Base-by-base conservation (phyloP, 176 grass and related monocot genomes). In the Paspalum vaginatum region DNA sequence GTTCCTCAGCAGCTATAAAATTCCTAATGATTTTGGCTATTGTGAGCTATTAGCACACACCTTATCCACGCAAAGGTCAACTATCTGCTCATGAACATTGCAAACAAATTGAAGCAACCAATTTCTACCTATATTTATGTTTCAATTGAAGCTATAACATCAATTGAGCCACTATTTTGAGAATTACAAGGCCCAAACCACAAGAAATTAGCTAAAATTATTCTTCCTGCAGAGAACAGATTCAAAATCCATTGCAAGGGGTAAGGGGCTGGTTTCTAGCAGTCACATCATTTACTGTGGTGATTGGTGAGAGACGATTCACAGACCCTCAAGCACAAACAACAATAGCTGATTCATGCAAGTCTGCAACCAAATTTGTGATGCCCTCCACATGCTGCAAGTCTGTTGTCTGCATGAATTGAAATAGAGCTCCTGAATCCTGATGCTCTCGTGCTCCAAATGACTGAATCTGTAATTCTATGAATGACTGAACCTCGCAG, bases 191-290 rank as follows among this genome's bases (percentile, higher is more conserved):
- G 5, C 13, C 60, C 60, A 38, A 32, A 18, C 61, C 61, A 64
- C 13, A 64, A 38, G 26, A 62, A 62, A 64, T 64, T 64, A 64
- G 61, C 27, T 39, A 64, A 64, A 64, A 64, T 40, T 32, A 17
- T 64, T 9, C 15, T 39, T 32, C 4, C 7, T 64, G 9, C 6
- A 64, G 14, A n/a, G n/a, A n/a, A n/a, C n/a, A n/a, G n/a, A n/a
- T n/a, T n/a, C n/a, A n/a, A 40, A 37, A 64, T 64, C 15, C 26
- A 61, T 12, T 61, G 59, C 15, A 15, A 55, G 53, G 24, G 26
- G 25, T 16, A 14, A 32, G 59, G 26, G 15, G 12, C 11, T 61
- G 32, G 59, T 37, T 64, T 64, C 32, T 64, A 32, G 11, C 1
- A 40, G 16, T 18, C 57, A 12, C 57, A 6, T 21, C 18, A 60